phyloP scores from a whole-genome alignment of 345 rosid genomes.

The Schrenkiella parvula region DNA sequence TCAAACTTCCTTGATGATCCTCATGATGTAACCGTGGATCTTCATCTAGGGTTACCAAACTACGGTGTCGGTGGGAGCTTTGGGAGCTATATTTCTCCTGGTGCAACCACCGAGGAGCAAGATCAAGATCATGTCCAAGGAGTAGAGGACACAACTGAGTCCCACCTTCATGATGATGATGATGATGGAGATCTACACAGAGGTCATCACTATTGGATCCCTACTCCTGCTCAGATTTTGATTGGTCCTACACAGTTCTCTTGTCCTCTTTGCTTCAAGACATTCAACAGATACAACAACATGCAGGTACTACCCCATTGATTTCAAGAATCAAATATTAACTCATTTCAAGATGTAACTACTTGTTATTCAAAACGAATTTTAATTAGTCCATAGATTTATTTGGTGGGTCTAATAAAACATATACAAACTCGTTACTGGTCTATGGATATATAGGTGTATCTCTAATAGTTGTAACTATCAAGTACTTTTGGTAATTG shows the following conservation, averaged over 20 bases:
- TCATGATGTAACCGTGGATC: constrained; percentile 65
- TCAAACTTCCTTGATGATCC: constrained; percentile 13
- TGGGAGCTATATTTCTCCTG: not conserved
- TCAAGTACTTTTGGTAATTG: constrained; percentile 3
- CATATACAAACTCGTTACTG: not conserved
- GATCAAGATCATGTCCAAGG: constrained; percentile 38
- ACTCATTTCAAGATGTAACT: not conserved
- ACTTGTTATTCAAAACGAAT: not conserved
- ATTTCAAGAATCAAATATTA: not conserved
- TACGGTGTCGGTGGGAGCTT: constrained; percentile 31
- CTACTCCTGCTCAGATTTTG: constrained; percentile 93
- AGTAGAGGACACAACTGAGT: constrained; percentile 38
- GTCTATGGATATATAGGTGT: constrained; percentile 4
- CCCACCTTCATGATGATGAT: constrained; percentile 29
- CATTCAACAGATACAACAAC: constrained; percentile 99
- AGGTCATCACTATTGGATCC: constrained; percentile 89
- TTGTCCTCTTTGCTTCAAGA: constrained; percentile 97
- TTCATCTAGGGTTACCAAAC: constrained; percentile 79
- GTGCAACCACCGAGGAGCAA: constrained; percentile 15
- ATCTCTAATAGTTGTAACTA: not conserved
- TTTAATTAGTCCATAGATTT: not conserved
- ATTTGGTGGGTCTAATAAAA: not conserved
- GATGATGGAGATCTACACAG: constrained; percentile 39
- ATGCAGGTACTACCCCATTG: constrained; percentile 66
- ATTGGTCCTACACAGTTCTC: constrained; percentile 98